Evolutionary conservation across 306 rosid species (phyloP).

Genomic region (Ormosia emarginata): DNA sequence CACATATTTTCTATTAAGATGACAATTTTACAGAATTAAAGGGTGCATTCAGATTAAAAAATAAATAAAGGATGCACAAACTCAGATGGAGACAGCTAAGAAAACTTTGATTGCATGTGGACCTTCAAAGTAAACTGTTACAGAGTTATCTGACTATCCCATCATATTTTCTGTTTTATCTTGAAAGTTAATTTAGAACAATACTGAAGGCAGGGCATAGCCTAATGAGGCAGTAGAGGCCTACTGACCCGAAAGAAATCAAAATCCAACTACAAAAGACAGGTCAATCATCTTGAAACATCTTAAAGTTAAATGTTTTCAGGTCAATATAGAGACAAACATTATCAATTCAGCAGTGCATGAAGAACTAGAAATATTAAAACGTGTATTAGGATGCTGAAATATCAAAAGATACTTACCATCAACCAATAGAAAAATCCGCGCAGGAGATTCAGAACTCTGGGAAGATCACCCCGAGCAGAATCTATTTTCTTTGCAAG

Average conservation of each 20-base stretch:
- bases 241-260: no score
- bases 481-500: slow-evolving; percentile 32
- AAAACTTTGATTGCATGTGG: not conserved
- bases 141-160: not conserved
- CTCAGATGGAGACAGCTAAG: not conserved
- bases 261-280: no score
- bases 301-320: not conserved
- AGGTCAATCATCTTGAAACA: not conserved
- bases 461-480: slow-evolving; percentile 33
- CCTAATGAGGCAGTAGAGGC: no score
- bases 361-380: slow-evolving; percentile 8
- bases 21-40: not conserved
- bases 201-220: no score
- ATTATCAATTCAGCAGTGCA: not conserved
- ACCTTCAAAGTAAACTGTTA: not conserved
- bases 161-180: not conserved
- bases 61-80: no score
- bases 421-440: slow-evolving; percentile 69
- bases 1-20: not conserved
- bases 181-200: not conserved
- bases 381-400: not conserved
- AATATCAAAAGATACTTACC: slow-evolving; percentile 29
- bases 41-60: not conserved
- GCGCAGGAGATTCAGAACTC: slow-evolving; percentile 58
- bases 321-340: not conserved